Evolutionary conservation across 768 basidiomycete species (phyloP).

Genomic region (Paxillus involutus): DNA sequence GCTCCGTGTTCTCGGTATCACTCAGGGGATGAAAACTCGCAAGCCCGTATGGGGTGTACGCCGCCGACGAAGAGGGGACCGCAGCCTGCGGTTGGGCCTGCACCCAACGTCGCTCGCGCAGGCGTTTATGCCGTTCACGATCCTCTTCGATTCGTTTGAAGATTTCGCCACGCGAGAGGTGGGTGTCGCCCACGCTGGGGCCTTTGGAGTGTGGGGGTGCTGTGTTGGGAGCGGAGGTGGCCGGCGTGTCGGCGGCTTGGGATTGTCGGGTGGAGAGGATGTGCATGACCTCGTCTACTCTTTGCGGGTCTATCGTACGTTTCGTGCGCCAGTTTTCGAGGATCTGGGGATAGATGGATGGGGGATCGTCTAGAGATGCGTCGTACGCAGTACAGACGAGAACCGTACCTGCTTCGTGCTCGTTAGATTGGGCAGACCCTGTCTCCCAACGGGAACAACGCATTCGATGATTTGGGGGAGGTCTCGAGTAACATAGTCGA

Average conservation of each 20-base stretch:
- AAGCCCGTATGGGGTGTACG: slow-evolving; percentile 14
- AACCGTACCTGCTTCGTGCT: slow-evolving; percentile 79
- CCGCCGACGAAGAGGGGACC: neutral
- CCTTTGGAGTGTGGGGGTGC: slow-evolving; percentile 5
- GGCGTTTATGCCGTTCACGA: slow-evolving; percentile 86
- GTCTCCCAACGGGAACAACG: slow-evolving; percentile 87
- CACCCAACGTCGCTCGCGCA: slow-evolving; percentile 92
- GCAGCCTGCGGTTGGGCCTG: slow-evolving; percentile 59
- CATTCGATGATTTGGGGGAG: slow-evolving; percentile 73
- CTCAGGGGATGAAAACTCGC: slow-evolving; percentile 27
- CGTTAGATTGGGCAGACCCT: slow-evolving; percentile 83
- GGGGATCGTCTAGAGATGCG: neutral
- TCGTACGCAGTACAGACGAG: too few species aligned
- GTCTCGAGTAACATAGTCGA: slow-evolving; percentile 78
- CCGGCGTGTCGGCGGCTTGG: slow-evolving; percentile 13
- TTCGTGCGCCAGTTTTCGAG: slow-evolving; percentile 90
- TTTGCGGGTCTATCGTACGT: slow-evolving; percentile 77
- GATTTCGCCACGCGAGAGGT: slow-evolving; percentile 64
- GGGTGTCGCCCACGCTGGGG: slow-evolving; percentile 3
- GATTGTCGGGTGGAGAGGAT: slow-evolving; percentile 50
- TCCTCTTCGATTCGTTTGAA: slow-evolving; percentile 90
- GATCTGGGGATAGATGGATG: slow-evolving; percentile 48
- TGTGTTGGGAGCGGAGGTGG: slow-evolving; percentile 18
- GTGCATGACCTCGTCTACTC: slow-evolving; percentile 68
- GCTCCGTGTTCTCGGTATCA: slow-evolving; percentile 49